Evolutionary conservation across 768 basidiomycete genomes (phyloP), one percentile per base, ranked within the genome.

Genomic region (Boletus vermiculosoides): DNA sequence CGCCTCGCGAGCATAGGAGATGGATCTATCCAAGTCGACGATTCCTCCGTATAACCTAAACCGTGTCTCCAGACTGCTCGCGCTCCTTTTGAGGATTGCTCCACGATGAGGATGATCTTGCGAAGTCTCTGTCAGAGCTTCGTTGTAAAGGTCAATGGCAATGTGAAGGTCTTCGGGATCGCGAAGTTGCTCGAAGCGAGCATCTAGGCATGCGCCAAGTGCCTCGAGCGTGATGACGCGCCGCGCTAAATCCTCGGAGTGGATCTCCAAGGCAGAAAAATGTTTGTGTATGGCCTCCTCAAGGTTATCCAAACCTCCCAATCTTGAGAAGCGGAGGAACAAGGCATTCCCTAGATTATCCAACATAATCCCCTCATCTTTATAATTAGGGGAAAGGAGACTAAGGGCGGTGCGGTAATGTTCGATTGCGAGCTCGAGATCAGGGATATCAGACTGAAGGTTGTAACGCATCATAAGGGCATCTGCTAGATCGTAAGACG

Each of bases 351-450:
- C 70, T 23, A 73, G 45, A 44, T 58, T 60, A 44, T 59, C 58
- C 34, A 67, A 53, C 30, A 60, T 54, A 18, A 56, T 25, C 2
- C 58, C 62, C 18, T 60, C 57, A 5, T 64, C 53, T 41, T 57
- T 52, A 33, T 63, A 49, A 45, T 54, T 36, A 13, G 62, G 16
- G 7, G 70, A 47, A 34, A 66, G 54, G 10, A 68, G 51, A 4
- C 47, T 30, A 3, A 70, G 53, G 47, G 70, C 61, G 4, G 56
- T 55, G 39, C 62, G 59, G 49, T 66, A 66, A 45, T 71, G 63
- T 28, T 59, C 42, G 11, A 71, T 57, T 2, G 70, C 71, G 36
- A 62, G 54, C 30, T 75, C 63, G 25, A 74, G 62, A 47, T 75
- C 73, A 15, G 54, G 22, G 10, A 59, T 31, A 28, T 66, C 41